A percentile compares a stretch with the other conserved stretches of the same genome.
Conservation (phyloP, 1,139 yeast species). For the Zygotorulaspora mrakii region DNA sequence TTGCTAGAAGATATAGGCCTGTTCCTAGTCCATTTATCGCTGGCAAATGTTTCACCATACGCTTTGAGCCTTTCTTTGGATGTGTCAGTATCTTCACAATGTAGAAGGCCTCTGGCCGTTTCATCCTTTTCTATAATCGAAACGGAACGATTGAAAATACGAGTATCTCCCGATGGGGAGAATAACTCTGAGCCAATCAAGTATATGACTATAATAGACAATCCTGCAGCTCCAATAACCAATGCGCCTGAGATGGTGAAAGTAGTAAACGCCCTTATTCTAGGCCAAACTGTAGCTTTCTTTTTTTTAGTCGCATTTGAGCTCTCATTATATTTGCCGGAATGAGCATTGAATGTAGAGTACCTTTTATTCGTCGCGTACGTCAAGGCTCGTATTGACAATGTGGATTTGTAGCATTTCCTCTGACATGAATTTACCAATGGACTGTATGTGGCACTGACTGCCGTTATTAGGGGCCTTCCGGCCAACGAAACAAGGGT, state of each 20-base stretch:
- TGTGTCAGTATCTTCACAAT: conserved; percentile 41
- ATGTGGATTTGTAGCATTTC: neutral
- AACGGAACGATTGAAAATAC: conserved; percentile 83
- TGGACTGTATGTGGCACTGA: neutral
- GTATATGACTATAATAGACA: conserved; percentile 68
- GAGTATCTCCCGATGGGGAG: conserved; percentile 88
- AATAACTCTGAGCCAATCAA: conserved; percentile 72
- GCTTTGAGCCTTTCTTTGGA: conserved; percentile 66
- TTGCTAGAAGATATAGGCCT: conserved; percentile 66
- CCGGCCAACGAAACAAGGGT: neutral
- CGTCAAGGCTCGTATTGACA: neutral
- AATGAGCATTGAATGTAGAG: conserved; percentile 19
- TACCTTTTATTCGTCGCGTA: conserved; percentile 5
- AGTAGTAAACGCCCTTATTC: conserved; percentile 53
- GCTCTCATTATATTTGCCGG: conserved; percentile 3
- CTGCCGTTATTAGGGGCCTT: neutral
- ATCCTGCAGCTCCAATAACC: conserved; percentile 64
- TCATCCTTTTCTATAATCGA: conserved; percentile 66
- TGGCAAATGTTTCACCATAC: conserved; percentile 64
- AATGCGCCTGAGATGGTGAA: conserved; percentile 58
- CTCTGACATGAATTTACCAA: neutral
- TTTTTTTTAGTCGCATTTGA: conserved; percentile 12
- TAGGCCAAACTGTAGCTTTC: conserved; percentile 36
- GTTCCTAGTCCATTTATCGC: conserved; percentile 81
- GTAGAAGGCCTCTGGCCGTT: conserved; percentile 54